Evolutionary conservation across 2,329 filamentous ascomycete species (phyloP).

Genomic region (Pseudogymnoascus pannorum): DNA sequence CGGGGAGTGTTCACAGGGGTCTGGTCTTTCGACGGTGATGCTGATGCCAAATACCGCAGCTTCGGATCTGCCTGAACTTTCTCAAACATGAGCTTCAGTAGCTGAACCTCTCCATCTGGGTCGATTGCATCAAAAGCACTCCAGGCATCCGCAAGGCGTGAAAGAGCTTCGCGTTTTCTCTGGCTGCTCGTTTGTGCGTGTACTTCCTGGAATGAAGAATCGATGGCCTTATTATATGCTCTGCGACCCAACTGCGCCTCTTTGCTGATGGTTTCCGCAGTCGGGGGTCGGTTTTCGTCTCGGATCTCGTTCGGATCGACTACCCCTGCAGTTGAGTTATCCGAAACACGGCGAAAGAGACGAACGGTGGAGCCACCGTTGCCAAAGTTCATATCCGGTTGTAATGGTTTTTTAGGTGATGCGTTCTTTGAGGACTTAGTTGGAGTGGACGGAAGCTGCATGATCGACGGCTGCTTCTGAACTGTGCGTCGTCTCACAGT

Average conservation of each 20-base stretch:
- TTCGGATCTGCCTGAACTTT: conserved; percentile 63
- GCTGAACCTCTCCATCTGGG: conserved; percentile 80
- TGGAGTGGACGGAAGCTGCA: conserved; percentile 25
- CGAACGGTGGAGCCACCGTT: conserved; percentile 89
- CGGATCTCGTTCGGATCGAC: conserved; percentile 18
- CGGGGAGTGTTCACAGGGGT: conserved; percentile 53
- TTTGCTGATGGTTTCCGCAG: conserved; percentile 58
- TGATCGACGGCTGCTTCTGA: conserved; percentile 32
- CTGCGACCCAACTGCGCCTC: conserved; percentile 77
- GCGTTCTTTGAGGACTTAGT: conserved; percentile 18
- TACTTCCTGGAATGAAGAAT: conserved; percentile 75
- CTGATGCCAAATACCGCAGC: conserved; percentile 31
- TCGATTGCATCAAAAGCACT: conserved; percentile 77
- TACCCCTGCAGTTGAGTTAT: conserved; percentile 39
- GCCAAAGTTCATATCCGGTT: conserved; percentile 86
- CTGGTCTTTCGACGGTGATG: conserved; percentile 29
- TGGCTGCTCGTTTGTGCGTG: conserved; percentile 68
- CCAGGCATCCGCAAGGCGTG: conserved; percentile 78
- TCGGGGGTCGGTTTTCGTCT: conserved; percentile 59
- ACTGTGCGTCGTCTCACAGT: conserved; percentile 57
- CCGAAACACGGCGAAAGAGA: conserved; percentile 83
- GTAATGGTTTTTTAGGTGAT: conserved; percentile 63
- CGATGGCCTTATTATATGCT: conserved; percentile 73
- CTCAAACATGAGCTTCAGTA: conserved; percentile 72
- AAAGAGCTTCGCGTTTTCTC: conserved; percentile 76